Conservation (phyloP, 331 rosid genomes). For the Quercus tomentella region DNA sequence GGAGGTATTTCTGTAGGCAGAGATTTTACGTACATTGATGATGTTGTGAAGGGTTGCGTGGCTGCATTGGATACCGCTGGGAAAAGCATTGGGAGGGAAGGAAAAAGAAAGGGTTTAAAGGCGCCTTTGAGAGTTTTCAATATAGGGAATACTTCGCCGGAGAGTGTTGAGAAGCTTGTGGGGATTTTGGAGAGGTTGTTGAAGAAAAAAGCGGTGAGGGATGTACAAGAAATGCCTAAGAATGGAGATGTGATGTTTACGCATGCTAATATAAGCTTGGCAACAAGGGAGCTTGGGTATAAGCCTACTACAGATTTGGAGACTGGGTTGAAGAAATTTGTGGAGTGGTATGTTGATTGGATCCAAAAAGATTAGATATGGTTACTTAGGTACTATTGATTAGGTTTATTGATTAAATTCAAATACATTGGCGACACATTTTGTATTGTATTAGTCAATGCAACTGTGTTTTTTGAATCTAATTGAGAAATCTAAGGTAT, state of each 20-base stretch:
- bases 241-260: conserved; percentile 32
- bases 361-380: too few species aligned
- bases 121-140: conserved; percentile 23
- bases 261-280: conserved; percentile 26
- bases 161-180: conserved; percentile 19
- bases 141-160: conserved; percentile 28
- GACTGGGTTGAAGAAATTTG: conserved; percentile 33
- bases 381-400: too few species aligned
- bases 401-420: too few species aligned
- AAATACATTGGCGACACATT: too few species aligned
- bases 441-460: too few species aligned
- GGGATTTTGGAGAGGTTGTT: conserved; percentile 20
- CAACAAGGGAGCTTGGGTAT: conserved; percentile 19
- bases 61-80: conserved; percentile 35
- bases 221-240: conserved; percentile 22
- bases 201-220: conserved; percentile 25
- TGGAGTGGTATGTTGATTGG: conserved; percentile 15
- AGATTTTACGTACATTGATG: conserved; percentile 42
- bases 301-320: conserved; percentile 33
- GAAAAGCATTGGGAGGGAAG: conserved; percentile 30
- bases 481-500: too few species aligned
- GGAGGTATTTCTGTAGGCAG: conserved; percentile 27
- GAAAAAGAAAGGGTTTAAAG: conserved; percentile 12
- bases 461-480: too few species aligned
- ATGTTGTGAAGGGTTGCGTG: conserved; percentile 37